Conservation (phyloP, 73 alveolate species). For the Paramecium biaurelia region DNA sequence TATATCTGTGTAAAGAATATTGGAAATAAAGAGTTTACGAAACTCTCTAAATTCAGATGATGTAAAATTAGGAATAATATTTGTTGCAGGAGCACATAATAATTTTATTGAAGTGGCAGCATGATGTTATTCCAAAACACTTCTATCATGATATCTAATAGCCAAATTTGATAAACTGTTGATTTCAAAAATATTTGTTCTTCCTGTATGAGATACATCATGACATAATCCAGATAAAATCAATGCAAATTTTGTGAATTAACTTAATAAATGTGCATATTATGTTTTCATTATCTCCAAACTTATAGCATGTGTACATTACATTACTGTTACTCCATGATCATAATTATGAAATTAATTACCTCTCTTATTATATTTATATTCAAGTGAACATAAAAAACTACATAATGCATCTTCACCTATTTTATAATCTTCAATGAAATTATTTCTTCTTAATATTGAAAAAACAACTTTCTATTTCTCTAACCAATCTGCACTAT, state of each 20-base stretch:
- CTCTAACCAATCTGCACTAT: slow-evolving; percentile 16
- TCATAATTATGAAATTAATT: slow-evolving; percentile 57
- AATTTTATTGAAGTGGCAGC: slow-evolving; percentile 85
- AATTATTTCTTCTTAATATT: neutral
- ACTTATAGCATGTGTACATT: slow-evolving; percentile 36
- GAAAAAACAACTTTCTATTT: neutral
- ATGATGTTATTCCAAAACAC: slow-evolving; percentile 91
- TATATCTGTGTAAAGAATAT: slow-evolving; percentile 76
- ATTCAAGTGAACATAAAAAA: slow-evolving; percentile 19
- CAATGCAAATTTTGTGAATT: slow-evolving; percentile 56
- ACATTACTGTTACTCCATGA: slow-evolving; percentile 65
- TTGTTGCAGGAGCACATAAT: slow-evolving; percentile 64
- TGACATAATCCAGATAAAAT: slow-evolving; percentile 77
- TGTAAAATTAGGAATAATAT: slow-evolving; percentile 65
- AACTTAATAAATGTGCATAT: neutral
- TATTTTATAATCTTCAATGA: neutral
- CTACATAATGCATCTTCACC: slow-evolving; percentile 4
- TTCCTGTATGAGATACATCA: slow-evolving; percentile 86
- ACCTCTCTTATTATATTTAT: slow-evolving; percentile 54
- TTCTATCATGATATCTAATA: slow-evolving; percentile 82
- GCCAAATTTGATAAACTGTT: slow-evolving; percentile 77
- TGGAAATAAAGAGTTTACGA: slow-evolving; percentile 74
- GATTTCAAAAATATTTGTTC: slow-evolving; percentile 74
- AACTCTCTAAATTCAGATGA: slow-evolving; percentile 65
- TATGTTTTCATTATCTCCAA: neutral